Conservation (phyloP, 139 green algal species). For the Tetraselmis striata region DNA sequence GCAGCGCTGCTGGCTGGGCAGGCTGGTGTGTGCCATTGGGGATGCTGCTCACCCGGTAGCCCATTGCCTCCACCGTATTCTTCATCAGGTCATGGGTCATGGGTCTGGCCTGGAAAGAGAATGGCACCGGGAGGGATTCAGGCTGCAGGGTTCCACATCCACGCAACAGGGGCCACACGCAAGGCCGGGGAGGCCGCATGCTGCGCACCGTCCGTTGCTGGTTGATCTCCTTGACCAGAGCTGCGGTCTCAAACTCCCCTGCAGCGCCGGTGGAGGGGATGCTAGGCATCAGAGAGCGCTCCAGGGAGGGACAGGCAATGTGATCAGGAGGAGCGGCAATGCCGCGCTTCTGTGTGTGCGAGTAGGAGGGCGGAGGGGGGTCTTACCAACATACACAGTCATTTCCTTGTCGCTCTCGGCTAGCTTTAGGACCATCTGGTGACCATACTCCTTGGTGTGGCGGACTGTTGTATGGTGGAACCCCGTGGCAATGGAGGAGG, state of each 20-base stretch:
- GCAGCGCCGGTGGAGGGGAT: no score
- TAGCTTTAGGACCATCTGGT: conserved; percentile 41
- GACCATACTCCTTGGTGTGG: conserved; percentile 23
- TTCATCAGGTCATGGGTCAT: conserved; percentile 63
- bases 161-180: neutral
- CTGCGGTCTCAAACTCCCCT: conserved; percentile 45
- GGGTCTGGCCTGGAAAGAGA: conserved; percentile 30
- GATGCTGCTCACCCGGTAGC: conserved; percentile 38
- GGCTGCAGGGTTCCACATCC: no score
- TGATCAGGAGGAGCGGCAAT: no score
- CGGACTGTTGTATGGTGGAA: no score
- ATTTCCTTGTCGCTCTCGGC: conserved; percentile 23
- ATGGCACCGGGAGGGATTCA: no score
- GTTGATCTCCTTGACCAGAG: conserved; percentile 41
- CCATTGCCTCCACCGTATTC: conserved; percentile 39
- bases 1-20: no score
- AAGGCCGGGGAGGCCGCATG: neutral
- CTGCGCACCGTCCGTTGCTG: conserved; percentile 25
- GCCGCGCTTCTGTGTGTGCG: no score
- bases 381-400: conserved; percentile 44
- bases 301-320: no score
- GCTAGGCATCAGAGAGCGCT: no score
- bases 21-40: no score
- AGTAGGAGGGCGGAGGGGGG: neutral
- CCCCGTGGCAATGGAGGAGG: no score